phyloP scores from a whole-genome alignment of 495 filamentous ascomycete species.

The Penicillium macrosclerotiorum region DNA sequence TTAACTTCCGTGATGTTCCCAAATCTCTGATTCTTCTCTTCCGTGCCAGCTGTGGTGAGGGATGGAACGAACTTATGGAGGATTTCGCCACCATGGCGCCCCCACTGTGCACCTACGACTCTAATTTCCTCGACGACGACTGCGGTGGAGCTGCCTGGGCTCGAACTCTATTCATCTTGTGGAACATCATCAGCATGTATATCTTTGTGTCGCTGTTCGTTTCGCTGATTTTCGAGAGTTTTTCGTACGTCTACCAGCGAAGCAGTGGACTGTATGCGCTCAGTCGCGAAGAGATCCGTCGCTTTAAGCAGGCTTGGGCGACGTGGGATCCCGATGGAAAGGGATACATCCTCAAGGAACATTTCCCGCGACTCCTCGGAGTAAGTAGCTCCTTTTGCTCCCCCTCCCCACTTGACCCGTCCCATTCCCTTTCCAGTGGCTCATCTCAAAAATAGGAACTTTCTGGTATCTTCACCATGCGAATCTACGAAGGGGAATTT shows the following conservation, averaged over 20 bases:
- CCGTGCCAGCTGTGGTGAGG: conserved; percentile 86
- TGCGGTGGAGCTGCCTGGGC: conserved; percentile 91
- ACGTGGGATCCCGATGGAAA: conserved; percentile 88
- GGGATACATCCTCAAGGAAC: conserved; percentile 87
- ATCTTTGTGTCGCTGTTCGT: conserved; percentile 99
- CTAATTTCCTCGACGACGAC: conserved; percentile 77
- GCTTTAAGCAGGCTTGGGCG: conserved; percentile 98
- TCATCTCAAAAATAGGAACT: conserved; percentile 56
- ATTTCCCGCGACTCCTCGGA: conserved; percentile 84
- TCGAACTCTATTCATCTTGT: conserved; percentile 82
- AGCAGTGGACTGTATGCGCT: conserved; percentile 76
- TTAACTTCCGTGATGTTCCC: conserved; percentile 92
- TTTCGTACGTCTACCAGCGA: conserved; percentile 97
- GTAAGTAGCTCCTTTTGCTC: conserved; percentile 46
- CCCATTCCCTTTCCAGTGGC: neutral
- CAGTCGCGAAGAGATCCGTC: conserved; percentile 85
- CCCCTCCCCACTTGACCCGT: no score
- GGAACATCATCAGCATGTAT: conserved; percentile 99
- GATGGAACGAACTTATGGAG: conserved; percentile 96
- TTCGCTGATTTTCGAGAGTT: conserved; percentile 98
- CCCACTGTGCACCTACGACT: conserved; percentile 69
- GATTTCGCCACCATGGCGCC: conserved; percentile 78
- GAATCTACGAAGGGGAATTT: conserved; percentile 91
- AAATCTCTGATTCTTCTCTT: conserved; percentile 94
- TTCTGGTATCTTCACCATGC: conserved; percentile 93